A percentile compares a stretch with the other conserved stretches of the same genome.
These are phyloP conservation scores for Brassica carinata DNA, from an alignment of 345 rosid genomes.

Conservation along the genomic window DNA sequence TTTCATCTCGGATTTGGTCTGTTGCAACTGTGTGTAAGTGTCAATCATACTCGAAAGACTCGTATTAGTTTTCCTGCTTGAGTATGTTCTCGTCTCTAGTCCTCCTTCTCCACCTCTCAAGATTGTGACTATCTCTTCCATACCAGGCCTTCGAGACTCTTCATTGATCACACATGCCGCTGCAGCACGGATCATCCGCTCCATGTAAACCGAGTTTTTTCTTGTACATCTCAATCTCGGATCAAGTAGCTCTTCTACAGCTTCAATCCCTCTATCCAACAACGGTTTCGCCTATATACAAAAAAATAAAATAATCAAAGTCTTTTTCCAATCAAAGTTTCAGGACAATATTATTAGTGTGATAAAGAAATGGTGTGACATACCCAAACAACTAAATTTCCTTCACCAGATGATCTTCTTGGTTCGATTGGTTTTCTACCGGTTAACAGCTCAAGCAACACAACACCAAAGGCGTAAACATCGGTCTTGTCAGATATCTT, in stretches of 20 bases:
- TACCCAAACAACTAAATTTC: conserved; percentile 96
- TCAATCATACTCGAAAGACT: conserved; percentile 65
- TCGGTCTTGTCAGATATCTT: conserved; percentile 93
- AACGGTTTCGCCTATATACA: conserved; percentile 87
- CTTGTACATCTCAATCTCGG: conserved; percentile 50
- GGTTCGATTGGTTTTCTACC: conserved; percentile 96
- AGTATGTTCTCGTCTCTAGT: conserved; percentile 41
- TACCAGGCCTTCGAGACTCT: conserved; percentile 80
- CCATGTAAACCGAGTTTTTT: conserved; percentile 55
- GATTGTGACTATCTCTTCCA: conserved; percentile 59
- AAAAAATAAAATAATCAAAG: background rate
- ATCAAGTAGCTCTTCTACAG: conserved; percentile 72
- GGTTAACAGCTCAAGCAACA: conserved; percentile 81
- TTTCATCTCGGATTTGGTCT: conserved; percentile 77
- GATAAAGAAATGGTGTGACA: conserved; percentile 36
- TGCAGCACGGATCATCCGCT: conserved; percentile 75
- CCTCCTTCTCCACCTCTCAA: conserved; percentile 60
- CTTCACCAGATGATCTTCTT: conserved; percentile 77
- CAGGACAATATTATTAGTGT: background rate
- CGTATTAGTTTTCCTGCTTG: conserved; percentile 48
- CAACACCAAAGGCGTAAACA: conserved; percentile 97
- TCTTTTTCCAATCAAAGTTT: background rate
- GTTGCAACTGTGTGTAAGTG: conserved; percentile 65
- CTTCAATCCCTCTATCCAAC: conserved; percentile 68
- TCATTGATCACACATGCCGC: conserved; percentile 74